Base-by-base conservation (phyloP, 371 early-diverging fungal species). In the Syncephalis plumigaleata region DNA sequence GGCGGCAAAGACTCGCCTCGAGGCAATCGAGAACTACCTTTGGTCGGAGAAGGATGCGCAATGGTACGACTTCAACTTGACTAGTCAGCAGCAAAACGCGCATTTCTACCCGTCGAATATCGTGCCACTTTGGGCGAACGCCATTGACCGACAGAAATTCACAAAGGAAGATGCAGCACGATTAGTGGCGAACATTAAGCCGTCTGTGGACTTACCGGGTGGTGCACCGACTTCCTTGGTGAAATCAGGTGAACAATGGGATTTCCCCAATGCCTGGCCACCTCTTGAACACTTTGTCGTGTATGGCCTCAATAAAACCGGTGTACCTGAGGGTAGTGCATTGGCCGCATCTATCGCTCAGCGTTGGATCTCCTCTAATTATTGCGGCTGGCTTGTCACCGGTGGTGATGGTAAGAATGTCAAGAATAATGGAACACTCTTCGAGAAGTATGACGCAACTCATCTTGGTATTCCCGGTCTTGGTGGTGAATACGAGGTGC, bases 401-500 rank as follows among this genome's bases (percentile, higher is more conserved):
- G 86, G 86, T 31, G 84, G 74, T 8, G 11, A 66, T 16, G 47
- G 70, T 18, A 48, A 57, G 0, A 57, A 66, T 20, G 2, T 58
- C n/a, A 47, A 39, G 13, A 49, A 53, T n/a, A 52, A 52, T 0
- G 66, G 68, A 44, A 53, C 51, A 22, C 83, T 92, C 66, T 87
- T 79, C 68, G 89, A 89, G 58, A 89, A 90, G 61, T 84, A 77
- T 50, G 66, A 77, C 52, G 76, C 74, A 11, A 57, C 56, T 18
- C 38, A 46, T 0, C 50, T 79, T 2, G 87, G 85, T 24, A 42
- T 45, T 4, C 61, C 74, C 5, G 89, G 87, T 24, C 60, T 60
- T 9, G 84, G 85, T 40, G 94, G 91, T 16, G 94, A 93, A 63
- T 92, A 90, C 57, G 55, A 56, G 0, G 72, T 82, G 17, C 91